Percentiles rank a stretch among this genome's conserved stretches.
Conservation (phyloP, 192 early-diverging fungal species). For the Dispira simplex region DNA sequence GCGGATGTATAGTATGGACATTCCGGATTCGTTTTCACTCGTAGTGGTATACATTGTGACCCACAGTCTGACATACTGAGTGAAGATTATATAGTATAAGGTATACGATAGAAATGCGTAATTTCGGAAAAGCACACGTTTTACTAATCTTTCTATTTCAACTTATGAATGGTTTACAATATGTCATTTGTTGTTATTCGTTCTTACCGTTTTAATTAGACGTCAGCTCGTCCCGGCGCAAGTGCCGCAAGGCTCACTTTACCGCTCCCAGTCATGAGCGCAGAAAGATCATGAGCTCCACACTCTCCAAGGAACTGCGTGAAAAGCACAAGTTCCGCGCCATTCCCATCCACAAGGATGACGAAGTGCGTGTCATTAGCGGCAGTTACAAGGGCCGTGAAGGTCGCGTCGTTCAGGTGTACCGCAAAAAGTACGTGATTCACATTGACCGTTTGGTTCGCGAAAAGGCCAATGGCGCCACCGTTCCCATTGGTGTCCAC, state of each 20-base stretch:
- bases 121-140: not conserved
- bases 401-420: constrained; percentile 91
- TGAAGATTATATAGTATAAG: not conserved
- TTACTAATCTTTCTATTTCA: not conserved
- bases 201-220: constrained; percentile 22
- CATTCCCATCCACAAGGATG: constrained; percentile 93
- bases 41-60: not conserved
- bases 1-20: no score
- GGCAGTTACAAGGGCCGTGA: constrained; percentile 94
- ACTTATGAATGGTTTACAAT: not conserved
- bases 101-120: no score
- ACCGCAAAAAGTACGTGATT: constrained; percentile 99
- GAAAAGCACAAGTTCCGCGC: constrained; percentile 94
- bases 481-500: constrained; percentile 85
- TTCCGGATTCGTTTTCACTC: no score
- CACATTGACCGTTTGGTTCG: constrained; percentile 92
- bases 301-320: constrained; percentile 95
- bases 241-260: constrained; percentile 98
- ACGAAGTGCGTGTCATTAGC: constrained; percentile 92
- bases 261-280: constrained; percentile 85
- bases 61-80: not conserved
- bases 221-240: constrained; percentile 82
- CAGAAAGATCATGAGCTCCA: constrained; percentile 91
- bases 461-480: constrained; percentile 96
- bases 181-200: not conserved